Evolutionary conservation across 1,284 basidiomycete genomes (phyloP).

Genomic region (Singerocomus rubriflavus): DNA sequence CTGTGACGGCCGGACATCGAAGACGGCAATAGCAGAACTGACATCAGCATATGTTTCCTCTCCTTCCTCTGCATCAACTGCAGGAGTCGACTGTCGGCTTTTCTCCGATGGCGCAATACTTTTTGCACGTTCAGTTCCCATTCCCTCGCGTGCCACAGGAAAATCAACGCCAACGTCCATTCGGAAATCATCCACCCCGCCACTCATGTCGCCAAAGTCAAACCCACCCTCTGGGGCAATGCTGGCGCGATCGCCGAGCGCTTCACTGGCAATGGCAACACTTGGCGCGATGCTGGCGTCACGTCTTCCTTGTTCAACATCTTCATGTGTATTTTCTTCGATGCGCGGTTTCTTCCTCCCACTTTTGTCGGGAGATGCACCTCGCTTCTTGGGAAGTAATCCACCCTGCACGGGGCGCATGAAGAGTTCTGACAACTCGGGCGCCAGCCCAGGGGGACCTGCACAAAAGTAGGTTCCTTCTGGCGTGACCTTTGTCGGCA

Average conservation of each 20-base stretch:
- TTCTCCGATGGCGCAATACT: constrained; percentile 48
- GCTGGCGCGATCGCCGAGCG: constrained; percentile 46
- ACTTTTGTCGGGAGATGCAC: constrained; percentile 49
- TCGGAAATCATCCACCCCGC: constrained; percentile 60
- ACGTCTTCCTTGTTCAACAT: constrained; percentile 68
- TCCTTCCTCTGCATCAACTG: constrained; percentile 58
- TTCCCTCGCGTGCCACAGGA: constrained; percentile 31
- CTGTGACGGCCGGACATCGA: constrained; percentile 63
- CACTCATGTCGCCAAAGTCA: constrained; percentile 55
- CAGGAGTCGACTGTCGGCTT: constrained; percentile 70
- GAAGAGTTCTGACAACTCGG: constrained; percentile 81
- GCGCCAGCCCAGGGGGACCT: constrained; percentile 76
- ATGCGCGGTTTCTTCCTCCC: constrained; percentile 62
- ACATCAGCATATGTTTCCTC: constrained; percentile 65
- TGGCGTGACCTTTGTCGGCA: constrained; percentile 72
- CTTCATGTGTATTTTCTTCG: constrained; percentile 47
- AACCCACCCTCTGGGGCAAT: constrained; percentile 52
- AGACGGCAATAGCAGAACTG: constrained; percentile 77
- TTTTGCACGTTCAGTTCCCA: constrained; percentile 30
- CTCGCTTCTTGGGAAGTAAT: constrained; percentile 51
- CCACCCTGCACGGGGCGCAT: constrained; percentile 65
- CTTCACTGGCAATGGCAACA: constrained; percentile 50
- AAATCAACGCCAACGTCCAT: constrained; percentile 48
- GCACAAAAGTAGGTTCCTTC: constrained; percentile 76
- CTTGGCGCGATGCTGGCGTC: constrained; percentile 61